Evolutionary conservation across 345 rosid genomes (phyloP).

Genomic region (Anastatica hierochuntica): DNA sequence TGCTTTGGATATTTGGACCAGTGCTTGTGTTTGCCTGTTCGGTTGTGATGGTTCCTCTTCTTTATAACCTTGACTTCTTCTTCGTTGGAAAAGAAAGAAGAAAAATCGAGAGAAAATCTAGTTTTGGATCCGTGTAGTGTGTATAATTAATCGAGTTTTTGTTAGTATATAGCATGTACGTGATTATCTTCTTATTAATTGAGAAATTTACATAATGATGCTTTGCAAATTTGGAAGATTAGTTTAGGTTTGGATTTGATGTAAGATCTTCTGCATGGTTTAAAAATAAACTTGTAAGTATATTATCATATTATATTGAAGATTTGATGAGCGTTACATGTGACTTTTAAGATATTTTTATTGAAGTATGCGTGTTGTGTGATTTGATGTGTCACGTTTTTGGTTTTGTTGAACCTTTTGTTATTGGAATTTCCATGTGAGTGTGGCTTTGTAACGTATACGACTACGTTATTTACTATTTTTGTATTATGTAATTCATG

Average conservation of each 20-base stretch:
- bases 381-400: slow-evolving; percentile 7
- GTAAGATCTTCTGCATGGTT: too few relatives aligned
- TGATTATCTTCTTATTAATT: too few relatives aligned
- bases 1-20: slow-evolving; percentile 91
- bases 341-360: neutral
- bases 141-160: neutral
- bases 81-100: slow-evolving; percentile 16
- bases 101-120: slow-evolving; percentile 3
- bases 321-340: neutral
- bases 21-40: slow-evolving; percentile 63
- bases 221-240: too few relatives aligned
- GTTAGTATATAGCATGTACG: neutral
- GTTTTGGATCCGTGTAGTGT: slow-evolving; percentile 12
- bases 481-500: neutral
- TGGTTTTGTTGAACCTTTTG: slow-evolving; percentile 4
- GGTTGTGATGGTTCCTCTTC: slow-evolving; percentile 48
- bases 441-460: slow-evolving; percentile 12
- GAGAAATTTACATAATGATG: too few relatives aligned
- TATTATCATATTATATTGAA: neutral
- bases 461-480: neutral
- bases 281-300: neutral
- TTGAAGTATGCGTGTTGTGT: neutral
- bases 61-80: slow-evolving; percentile 67
- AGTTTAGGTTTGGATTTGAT: too few relatives aligned
- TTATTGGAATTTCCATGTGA: slow-evolving; percentile 19